Percentiles rank a stretch among this genome's conserved stretches.
Conservation (phyloP, 164 flowering plant genomes). For the Vitis riparia region DNA sequence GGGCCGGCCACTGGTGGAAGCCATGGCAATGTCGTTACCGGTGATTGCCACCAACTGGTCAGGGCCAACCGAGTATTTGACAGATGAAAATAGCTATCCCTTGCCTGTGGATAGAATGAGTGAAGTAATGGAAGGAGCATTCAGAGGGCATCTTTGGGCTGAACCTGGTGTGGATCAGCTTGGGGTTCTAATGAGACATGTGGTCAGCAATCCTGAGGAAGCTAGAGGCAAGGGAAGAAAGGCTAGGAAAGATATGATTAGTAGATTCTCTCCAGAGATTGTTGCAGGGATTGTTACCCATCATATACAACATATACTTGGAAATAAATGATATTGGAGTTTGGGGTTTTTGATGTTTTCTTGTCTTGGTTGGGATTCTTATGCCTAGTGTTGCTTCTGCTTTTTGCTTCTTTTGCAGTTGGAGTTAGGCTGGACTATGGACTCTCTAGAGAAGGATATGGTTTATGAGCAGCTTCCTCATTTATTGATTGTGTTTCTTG, state of each 20-base stretch:
- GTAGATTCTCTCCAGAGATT: conserved; percentile 60
- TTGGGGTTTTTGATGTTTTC: too few relatives aligned
- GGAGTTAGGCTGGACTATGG: too few relatives aligned
- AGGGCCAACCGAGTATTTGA: conserved; percentile 73
- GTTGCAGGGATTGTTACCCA: conserved; percentile 56
- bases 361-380: too few relatives aligned
- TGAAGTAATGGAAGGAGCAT: conserved; percentile 73
- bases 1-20: conserved; percentile 79
- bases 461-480: too few relatives aligned
- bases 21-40: conserved; percentile 79
- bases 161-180: conserved; percentile 64
- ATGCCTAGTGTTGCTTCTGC: too few relatives aligned
- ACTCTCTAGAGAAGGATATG: too few relatives aligned
- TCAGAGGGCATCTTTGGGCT: conserved; percentile 79
- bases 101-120: conserved; percentile 59
- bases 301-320: conserved; percentile 30
- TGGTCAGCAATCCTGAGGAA: conserved; percentile 48
- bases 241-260: conserved; percentile 69
- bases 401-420: too few relatives aligned
- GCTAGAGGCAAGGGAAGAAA: conserved; percentile 46
- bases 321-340: conserved; percentile 2
- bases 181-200: conserved; percentile 59
- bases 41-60: conserved; percentile 85
- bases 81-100: conserved; percentile 63
- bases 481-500: too few relatives aligned